Base-by-base conservation (phyloP, 2,329 filamentous ascomycete species). In the Arthroderma sp. region DNA sequence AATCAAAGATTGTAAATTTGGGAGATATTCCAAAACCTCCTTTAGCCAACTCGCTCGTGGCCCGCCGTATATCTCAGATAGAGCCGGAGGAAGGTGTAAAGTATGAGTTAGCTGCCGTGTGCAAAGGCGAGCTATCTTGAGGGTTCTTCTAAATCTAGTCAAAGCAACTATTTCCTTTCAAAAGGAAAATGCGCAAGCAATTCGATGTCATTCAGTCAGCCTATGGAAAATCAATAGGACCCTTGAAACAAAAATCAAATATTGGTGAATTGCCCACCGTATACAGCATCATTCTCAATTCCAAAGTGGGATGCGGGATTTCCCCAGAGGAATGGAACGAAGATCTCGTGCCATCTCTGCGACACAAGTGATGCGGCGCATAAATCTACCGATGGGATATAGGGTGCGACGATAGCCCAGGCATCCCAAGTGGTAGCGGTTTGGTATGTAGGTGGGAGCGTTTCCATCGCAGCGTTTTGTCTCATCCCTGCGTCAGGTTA, bases 241-340 rank as follows among this genome's bases (percentile, higher is more conserved):
- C 3, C 29, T 22, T 22, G 15, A 22, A 22, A 22, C 15, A 22
- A 34, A 34, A 2, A 29, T 11, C 28, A 41, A 32, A 29, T 36
- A 9, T 9, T 5, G 33, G 8, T 29, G 15, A 32, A 5, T 42
- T 50, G 39, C 48, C 6, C 55, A 66, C 72, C 69, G 53, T 78
- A 78, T 29, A 79, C 74, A 6, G 69, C 71, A 54, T 79, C 76
- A 53, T 78, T 75, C 42, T 78, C 69, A 2, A 67, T 66, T 29
- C 72, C 74, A 55, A 80, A 80, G 57, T 80, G 75, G 6, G 74
- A 77, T 0, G 76, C 74, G 15, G 77, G 77, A 53, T 75, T 72
- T 10, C 76, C 76, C 77, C 77, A 80, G 1, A 80, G 65, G 49
- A 73, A 70, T 2, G 74, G 74, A 43, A 71, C 67, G 51, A 79